Conservation (phyloP, 1,284 basidiomycete genomes). For the Apiotrichum mycotoxinovorans region DNA sequence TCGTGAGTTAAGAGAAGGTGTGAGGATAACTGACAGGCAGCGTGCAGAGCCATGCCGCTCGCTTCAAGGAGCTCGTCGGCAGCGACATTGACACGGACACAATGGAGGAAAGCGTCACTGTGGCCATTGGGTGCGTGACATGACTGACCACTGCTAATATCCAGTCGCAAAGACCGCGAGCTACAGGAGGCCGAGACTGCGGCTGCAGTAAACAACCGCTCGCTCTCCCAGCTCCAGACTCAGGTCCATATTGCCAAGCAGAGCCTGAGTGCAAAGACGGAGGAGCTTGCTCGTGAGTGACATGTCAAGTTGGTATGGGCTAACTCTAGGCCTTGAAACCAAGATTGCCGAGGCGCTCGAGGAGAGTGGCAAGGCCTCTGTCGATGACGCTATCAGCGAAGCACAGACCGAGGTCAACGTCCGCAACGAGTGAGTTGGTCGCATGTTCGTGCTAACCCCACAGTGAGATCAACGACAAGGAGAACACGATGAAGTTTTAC, state of each 20-base stretch:
- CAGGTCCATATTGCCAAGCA: slow-evolving; percentile 59
- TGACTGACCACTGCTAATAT: background rate
- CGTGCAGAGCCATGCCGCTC: slow-evolving; percentile 59
- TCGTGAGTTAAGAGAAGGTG: slow-evolving; percentile 55
- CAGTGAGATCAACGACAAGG: slow-evolving; percentile 19
- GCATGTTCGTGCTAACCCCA: background rate
- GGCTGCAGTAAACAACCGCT: slow-evolving; percentile 55
- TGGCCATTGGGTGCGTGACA: slow-evolving; percentile 57
- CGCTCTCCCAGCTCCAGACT: slow-evolving; percentile 62
- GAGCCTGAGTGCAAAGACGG: slow-evolving; percentile 62
- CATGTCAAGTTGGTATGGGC: background rate
- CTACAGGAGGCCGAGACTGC: slow-evolving; percentile 58
- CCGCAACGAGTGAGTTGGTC: slow-evolving; percentile 56
- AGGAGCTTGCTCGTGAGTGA: slow-evolving; percentile 61
- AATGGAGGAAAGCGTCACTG: slow-evolving; percentile 69
- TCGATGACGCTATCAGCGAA: slow-evolving; percentile 61
- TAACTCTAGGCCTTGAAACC: slow-evolving; percentile 57
- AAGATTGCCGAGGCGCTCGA: slow-evolving; percentile 55
- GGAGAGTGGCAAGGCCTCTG: slow-evolving; percentile 45
- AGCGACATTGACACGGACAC: slow-evolving; percentile 59
- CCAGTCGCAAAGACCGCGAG: slow-evolving; percentile 66
- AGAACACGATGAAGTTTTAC: slow-evolving; percentile 54
- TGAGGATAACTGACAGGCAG: slow-evolving; percentile 48
- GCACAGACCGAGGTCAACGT: slow-evolving; percentile 57
- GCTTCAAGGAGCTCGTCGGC: slow-evolving; percentile 64